Evolutionary conservation across 495 filamentous ascomycete genomes (phyloP).

Genomic region (Daldinia caldariorum): DNA sequence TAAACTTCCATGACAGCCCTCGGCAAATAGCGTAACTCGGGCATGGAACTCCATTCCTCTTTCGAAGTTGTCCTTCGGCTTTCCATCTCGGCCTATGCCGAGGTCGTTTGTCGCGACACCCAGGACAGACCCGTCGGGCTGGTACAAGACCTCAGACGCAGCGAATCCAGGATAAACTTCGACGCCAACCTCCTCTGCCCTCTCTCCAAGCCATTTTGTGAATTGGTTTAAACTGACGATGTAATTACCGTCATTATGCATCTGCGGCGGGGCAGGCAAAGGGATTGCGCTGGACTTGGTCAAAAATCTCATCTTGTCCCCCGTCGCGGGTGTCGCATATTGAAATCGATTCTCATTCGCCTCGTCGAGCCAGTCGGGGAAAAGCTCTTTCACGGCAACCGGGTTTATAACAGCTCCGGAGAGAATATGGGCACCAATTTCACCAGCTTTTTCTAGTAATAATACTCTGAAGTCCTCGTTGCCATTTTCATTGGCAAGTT

Average conservation of each 20-base stretch:
- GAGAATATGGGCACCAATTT: slow-evolving; percentile 93
- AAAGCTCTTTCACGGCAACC: slow-evolving; percentile 84
- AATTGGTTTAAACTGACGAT: slow-evolving; percentile 96
- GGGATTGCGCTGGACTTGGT: slow-evolving; percentile 83
- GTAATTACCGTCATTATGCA: slow-evolving; percentile 98
- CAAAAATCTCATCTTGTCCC: slow-evolving; percentile 92
- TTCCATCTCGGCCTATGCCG: slow-evolving; percentile 80
- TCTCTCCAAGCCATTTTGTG: slow-evolving; percentile 92
- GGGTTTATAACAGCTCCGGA: slow-evolving; percentile 97
- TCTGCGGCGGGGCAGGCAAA: slow-evolving; percentile 90
- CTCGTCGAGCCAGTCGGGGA: slow-evolving; percentile 92
- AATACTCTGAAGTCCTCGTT: slow-evolving; percentile 96
- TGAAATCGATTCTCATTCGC: slow-evolving; percentile 87
- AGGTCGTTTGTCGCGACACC: slow-evolving; percentile 97
- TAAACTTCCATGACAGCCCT: slow-evolving; percentile 96
- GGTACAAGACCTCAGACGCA: slow-evolving; percentile 91
- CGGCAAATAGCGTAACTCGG: slow-evolving; percentile 88
- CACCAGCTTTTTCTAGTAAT: slow-evolving; percentile 93
- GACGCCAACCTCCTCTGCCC: slow-evolving; percentile 97
- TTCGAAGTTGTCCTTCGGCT: slow-evolving; percentile 91
- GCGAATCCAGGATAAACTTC: slow-evolving; percentile 97
- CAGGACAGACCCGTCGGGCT: slow-evolving; percentile 83
- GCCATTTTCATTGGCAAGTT: slow-evolving; percentile 93
- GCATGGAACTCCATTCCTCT: slow-evolving; percentile 99
- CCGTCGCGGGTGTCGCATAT: slow-evolving; percentile 79